Base-by-base conservation (phyloP, 371 early-diverging fungal species). In the Capniomyces stellatus region DNA sequence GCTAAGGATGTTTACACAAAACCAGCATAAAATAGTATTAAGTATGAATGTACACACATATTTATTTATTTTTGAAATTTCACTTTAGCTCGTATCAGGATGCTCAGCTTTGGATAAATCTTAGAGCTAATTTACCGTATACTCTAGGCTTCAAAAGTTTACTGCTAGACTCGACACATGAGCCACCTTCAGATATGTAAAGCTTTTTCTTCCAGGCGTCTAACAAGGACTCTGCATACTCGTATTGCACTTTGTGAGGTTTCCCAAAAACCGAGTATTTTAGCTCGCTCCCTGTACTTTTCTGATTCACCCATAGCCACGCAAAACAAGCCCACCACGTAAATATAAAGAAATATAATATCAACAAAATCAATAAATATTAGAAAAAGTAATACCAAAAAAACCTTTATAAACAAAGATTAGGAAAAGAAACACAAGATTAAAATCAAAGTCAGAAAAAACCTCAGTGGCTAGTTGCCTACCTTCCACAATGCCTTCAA, bases 211-310 rank as follows among this genome's bases (percentile, higher is more conserved):
- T n/a, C 46, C 13, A 52, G 46, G 3, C 47, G 29, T 68, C 63
- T 0, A 83, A 60, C 3, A 78, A 63, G 0, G 62, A 58, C 56
- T 81, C 80, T 21, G 85, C 82, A 55, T 74, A 87, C 27, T 71
- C 61, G 58, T 89, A 90, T 2, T 87, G 87, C 2, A 73, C 63
- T 0, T 60, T 57, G 56, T 82, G 74, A 0, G 91, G 91, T 66
- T 90, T 90, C n/a, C 91, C 91, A 61, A 75, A 90, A 4, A 79
- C 60, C 0, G 86, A 66, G 2, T 60, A 51, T 10, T 69, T 25
- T 31, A 43, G 39, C 18, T 58, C 2, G 4, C 22, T 43, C n/a
- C 74, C 67, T 4, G 75, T 72, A 29, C 67, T 63, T 39, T 69
- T 57, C 69, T 75, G n/a, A n/a, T n/a, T n/a, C n/a, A n/a, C n/a